Percentiles rank a stretch among this genome's conserved stretches.
These are phyloP conservation scores for Neonectria faginata DNA, from an alignment of 2,329 filamentous ascomycete species.

Conservation along the genomic window DNA sequence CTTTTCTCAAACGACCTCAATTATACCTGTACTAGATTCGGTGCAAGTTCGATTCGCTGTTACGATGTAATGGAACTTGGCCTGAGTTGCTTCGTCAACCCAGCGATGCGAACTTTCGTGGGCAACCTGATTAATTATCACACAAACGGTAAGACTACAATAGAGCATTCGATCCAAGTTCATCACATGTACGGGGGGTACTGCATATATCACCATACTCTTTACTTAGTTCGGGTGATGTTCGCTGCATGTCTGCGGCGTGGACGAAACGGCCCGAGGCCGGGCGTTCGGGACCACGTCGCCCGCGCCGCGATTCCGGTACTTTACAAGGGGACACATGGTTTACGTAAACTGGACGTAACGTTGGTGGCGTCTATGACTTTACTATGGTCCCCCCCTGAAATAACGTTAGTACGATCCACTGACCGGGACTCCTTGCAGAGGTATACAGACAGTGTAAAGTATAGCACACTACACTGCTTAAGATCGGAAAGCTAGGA, in stretches of 20 bases:
- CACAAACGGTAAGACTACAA: background rate
- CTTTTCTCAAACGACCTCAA: background rate
- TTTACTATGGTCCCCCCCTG: too few relatives aligned
- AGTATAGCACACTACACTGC: too few relatives aligned
- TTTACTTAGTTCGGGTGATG: background rate
- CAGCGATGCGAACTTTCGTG: background rate
- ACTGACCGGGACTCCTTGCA: too few relatives aligned
- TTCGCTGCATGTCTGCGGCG: background rate
- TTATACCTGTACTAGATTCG: too few relatives aligned
- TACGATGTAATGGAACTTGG: too few relatives aligned
- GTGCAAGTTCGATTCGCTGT: too few relatives aligned
- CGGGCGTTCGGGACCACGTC: background rate
- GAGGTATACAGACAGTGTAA: too few relatives aligned
- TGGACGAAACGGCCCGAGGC: background rate
- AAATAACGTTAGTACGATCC: too few relatives aligned
- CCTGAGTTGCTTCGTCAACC: background rate
- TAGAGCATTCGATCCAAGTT: background rate
- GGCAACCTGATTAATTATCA: background rate
- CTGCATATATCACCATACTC: background rate
- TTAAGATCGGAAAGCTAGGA: too few relatives aligned
- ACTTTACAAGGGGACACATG: background rate
- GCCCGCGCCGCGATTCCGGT: background rate
- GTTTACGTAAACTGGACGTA: background rate
- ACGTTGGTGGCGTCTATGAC: background rate
- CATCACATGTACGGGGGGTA: background rate